These are phyloP conservation scores for Naganishia randhawae DNA, from an alignment of 768 basidiomycete species.

Conservation along the genomic window DNA sequence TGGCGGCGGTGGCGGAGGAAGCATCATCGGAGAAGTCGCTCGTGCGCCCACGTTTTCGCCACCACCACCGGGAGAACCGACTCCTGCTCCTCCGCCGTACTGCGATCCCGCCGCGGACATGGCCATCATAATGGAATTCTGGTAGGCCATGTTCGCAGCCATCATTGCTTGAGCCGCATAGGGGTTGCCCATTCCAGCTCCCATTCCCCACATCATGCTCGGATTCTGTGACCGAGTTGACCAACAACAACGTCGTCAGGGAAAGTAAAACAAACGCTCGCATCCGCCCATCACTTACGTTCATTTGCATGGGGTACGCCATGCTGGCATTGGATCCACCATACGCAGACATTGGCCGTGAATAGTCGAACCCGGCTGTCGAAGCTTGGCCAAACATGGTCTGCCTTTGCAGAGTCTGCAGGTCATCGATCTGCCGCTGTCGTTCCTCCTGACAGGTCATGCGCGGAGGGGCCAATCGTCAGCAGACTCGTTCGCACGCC, in stretches of 20 bases:
- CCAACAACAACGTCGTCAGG: neutral
- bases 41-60: neutral
- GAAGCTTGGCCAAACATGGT: slow-evolving; percentile 66
- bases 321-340: slow-evolving; percentile 40
- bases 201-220: slow-evolving; percentile 32
- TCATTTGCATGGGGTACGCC: slow-evolving; percentile 37
- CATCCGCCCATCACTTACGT: slow-evolving; percentile 31
- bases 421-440: slow-evolving; percentile 85
- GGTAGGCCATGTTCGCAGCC: slow-evolving; percentile 53
- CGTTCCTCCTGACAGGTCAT: slow-evolving; percentile 70
- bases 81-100: slow-evolving; percentile 27
- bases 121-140: slow-evolving; percentile 44
- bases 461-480: neutral
- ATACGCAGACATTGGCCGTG: slow-evolving; percentile 55
- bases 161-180: slow-evolving; percentile 52
- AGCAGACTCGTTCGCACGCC: neutral
- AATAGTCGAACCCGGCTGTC: slow-evolving; percentile 21
- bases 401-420: slow-evolving; percentile 82
- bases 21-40: neutral
- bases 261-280: slow-evolving; percentile 32
- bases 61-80: slow-evolving; percentile 2
- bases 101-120: slow-evolving; percentile 39
- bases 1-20: neutral
- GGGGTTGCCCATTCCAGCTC: slow-evolving; percentile 43
- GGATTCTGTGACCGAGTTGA: slow-evolving; percentile 4